Base-by-base conservation (phyloP, 1,139 yeast genomes). In the Tardiomyces digboiensis region DNA sequence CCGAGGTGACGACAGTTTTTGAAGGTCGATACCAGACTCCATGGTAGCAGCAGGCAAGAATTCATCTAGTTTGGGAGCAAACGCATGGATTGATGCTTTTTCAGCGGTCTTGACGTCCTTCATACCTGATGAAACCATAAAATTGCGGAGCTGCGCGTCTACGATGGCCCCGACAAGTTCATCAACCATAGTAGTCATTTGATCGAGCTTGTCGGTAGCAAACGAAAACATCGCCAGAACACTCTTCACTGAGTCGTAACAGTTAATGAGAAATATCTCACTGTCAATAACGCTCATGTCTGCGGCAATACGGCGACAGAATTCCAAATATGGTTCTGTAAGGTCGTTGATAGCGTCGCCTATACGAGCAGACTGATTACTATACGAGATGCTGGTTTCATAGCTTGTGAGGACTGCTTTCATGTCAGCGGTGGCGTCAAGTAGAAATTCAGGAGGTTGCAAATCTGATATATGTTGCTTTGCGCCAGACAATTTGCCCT, bases 381-480 rank as follows among this genome's bases (percentile, higher is more conserved):
- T 26, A 47, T 49, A 62, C 36, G 51, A 46, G 40, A 51, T 58
- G 46, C 62, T 62, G 13, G 60, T 50, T 44, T 68, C 70, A 46
- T 62, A 62, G 13, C 62, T 52, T 8, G 54, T 47, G 44, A 68
- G 54, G 12, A 68, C 55, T 3, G 56, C 51, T 42, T 59, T 57
- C n/a, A 62, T 50, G n/a, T 62, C 64, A 2, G 52, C 56, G 37
- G 66, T 51, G 2, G 63, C 58, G 12, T 60, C 61, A 14, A 48
- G 46, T 45, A 67, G 52, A 44, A 63, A 65, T 23, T 57, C 66
- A 1, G 71, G 71, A 7, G 68, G 66, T 40, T 57, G 63, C 21
- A 64, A 48, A 43, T 62, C 64, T 8, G 33, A 26, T 16, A 26
- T 16, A n/a, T 26, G 33, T 2, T 42, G 37, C 1, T 50, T 19